These are phyloP conservation scores for Grifola frondosa DNA, from an alignment of 1,284 basidiomycete genomes.

Conservation along the genomic window DNA sequence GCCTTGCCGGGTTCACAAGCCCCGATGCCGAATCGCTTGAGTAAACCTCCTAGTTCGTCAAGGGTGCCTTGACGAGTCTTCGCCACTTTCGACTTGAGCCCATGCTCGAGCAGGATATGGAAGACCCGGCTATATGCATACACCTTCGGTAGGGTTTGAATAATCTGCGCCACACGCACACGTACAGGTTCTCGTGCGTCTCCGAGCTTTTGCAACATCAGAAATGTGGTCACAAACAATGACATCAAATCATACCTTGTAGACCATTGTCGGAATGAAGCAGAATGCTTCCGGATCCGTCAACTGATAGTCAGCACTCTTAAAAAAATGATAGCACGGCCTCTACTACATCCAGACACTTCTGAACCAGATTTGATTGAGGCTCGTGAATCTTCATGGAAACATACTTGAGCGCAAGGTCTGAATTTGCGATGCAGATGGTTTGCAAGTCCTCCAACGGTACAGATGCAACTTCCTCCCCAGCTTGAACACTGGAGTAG, in stretches of 20 bases:
- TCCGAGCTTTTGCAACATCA: constrained; percentile 55
- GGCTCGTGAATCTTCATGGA: constrained; percentile 91
- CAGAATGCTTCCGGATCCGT: constrained; percentile 86
- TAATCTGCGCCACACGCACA: constrained; percentile 66
- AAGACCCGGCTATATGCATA: constrained; percentile 92
- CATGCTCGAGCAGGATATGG: constrained; percentile 82
- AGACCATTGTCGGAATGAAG: constrained; percentile 88
- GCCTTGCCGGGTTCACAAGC: constrained; percentile 81
- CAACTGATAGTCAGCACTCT: constrained; percentile 75
- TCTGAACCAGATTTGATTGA: constrained; percentile 88
- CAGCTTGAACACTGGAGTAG: constrained; percentile 58
- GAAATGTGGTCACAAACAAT: constrained; percentile 1
- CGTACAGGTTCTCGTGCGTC: constrained; percentile 79
- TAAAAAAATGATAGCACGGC: constrained; percentile 75
- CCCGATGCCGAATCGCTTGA: constrained; percentile 82
- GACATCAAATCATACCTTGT: constrained; percentile 63
- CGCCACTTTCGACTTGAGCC: constrained; percentile 85
- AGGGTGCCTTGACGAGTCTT: constrained; percentile 86
- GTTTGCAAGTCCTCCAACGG: constrained; percentile 56
- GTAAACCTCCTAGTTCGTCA: constrained; percentile 76
- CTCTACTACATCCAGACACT: constrained; percentile 88
- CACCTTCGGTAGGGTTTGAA: constrained; percentile 73
- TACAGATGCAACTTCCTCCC: constrained; percentile 59
- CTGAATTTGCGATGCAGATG: constrained; percentile 87
- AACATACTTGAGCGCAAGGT: constrained; percentile 92